Evolutionary conservation across 2,329 filamentous ascomycete genomes (phyloP).

Genomic region (Aspergillus udagawae): DNA sequence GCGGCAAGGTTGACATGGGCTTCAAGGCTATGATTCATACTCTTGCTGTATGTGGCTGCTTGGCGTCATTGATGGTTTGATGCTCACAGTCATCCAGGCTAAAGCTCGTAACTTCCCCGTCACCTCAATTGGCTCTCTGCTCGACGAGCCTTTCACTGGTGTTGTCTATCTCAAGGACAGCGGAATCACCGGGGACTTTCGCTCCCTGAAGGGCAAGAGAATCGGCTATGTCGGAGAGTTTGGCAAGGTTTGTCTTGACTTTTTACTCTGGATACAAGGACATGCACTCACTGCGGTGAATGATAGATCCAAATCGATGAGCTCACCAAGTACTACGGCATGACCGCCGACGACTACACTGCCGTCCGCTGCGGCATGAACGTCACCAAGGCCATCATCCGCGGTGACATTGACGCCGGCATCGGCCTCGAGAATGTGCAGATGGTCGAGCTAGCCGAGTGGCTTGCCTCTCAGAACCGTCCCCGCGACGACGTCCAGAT

Average conservation of each 20-base stretch:
- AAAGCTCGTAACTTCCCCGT: slow-evolving; percentile 73
- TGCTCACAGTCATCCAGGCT: slow-evolving; percentile 46
- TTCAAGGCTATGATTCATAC: slow-evolving; percentile 86
- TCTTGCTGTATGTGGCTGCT: slow-evolving; percentile 53
- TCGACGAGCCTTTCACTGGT: slow-evolving; percentile 76
- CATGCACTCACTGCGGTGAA: background rate
- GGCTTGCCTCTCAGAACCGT: slow-evolving; percentile 62
- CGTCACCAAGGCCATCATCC: slow-evolving; percentile 70
- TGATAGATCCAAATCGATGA: slow-evolving; percentile 73
- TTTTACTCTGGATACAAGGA: too few species aligned
- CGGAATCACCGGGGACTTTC: slow-evolving; percentile 72
- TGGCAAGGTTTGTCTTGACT: slow-evolving; percentile 51
- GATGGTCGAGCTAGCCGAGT: slow-evolving; percentile 77
- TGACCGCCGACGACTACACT: slow-evolving; percentile 68
- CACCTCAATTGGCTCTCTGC: slow-evolving; percentile 66
- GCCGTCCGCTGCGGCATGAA: slow-evolving; percentile 79
- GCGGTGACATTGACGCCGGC: slow-evolving; percentile 68
- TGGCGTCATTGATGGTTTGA: background rate
- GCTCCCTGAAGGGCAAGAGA: slow-evolving; percentile 68
- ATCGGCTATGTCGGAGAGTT: slow-evolving; percentile 80
- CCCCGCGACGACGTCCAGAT: slow-evolving; percentile 68
- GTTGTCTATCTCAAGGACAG: slow-evolving; percentile 72
- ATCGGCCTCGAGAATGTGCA: slow-evolving; percentile 78
- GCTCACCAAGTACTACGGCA: slow-evolving; percentile 72
- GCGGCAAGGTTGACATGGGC: slow-evolving; percentile 70